Percentiles rank a stretch among this genome's conserved stretches.
These are phyloP conservation scores for Aurifilum marmelostoma DNA, from an alignment of 2,329 filamentous ascomycete species.

Conservation along the genomic window DNA sequence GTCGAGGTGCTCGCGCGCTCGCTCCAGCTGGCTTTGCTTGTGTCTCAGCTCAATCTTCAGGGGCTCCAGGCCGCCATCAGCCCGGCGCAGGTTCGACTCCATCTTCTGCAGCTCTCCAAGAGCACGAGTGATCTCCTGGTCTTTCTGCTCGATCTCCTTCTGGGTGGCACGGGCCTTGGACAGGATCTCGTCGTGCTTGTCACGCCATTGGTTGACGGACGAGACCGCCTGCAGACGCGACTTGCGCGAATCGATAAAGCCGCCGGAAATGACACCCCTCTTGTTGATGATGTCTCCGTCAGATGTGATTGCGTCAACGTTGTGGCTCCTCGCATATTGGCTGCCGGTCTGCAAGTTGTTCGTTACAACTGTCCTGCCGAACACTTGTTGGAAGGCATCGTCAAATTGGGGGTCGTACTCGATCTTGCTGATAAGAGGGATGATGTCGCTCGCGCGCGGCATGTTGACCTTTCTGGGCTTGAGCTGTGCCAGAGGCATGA, in stretches of 20 bases:
- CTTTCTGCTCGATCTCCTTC: slow-evolving; percentile 73
- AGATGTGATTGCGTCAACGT: slow-evolving; percentile 88
- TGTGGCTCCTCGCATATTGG: slow-evolving; percentile 90
- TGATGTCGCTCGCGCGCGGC: slow-evolving; percentile 83
- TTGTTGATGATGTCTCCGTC: slow-evolving; percentile 96
- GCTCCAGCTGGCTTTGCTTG: slow-evolving; percentile 75
- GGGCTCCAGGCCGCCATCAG: slow-evolving; percentile 81
- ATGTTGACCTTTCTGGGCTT: slow-evolving; percentile 72
- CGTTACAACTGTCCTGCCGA: slow-evolving; percentile 93
- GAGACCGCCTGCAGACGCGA: slow-evolving; percentile 87
- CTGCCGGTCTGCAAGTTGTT: slow-evolving; percentile 85
- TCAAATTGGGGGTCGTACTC: slow-evolving; percentile 77
- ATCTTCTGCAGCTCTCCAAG: slow-evolving; percentile 69
- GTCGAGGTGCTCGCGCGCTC: slow-evolving; percentile 73
- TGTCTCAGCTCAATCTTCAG: slow-evolving; percentile 75
- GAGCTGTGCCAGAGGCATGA: slow-evolving; percentile 88
- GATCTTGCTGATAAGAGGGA: slow-evolving; percentile 84
- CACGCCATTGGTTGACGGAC: slow-evolving; percentile 72
- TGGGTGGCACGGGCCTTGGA: slow-evolving; percentile 68
- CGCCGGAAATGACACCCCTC: slow-evolving; percentile 92
- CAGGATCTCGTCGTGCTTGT: slow-evolving; percentile 71
- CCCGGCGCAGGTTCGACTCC: slow-evolving; percentile 53
- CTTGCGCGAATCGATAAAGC: slow-evolving; percentile 83
- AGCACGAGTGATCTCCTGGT: slow-evolving; percentile 88
- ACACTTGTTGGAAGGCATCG: slow-evolving; percentile 89